These are phyloP conservation scores for Cerioporus squamosus DNA, from an alignment of 1,284 basidiomycete genomes.

Conservation along the genomic window DNA sequence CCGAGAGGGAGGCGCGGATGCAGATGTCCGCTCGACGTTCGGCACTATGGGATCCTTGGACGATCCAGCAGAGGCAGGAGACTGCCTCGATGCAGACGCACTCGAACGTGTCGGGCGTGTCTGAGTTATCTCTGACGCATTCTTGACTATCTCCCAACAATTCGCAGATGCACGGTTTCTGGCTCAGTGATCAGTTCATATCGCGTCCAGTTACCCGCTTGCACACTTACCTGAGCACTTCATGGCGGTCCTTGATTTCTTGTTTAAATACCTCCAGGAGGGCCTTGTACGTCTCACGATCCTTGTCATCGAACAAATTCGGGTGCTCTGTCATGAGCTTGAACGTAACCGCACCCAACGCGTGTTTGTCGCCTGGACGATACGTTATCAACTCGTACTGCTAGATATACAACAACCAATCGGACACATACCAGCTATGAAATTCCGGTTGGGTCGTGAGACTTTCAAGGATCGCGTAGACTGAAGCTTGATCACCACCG, in stretches of 20 bases:
- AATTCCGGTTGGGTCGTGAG: background rate
- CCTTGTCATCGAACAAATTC: conserved; percentile 14
- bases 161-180: background rate
- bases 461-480: background rate
- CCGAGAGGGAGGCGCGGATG: conserved; percentile 9
- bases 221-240: background rate
- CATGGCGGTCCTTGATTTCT: background rate
- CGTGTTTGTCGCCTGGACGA: conserved; percentile 2
- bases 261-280: conserved; percentile 8
- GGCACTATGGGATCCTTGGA: background rate
- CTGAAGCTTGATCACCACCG: background rate
- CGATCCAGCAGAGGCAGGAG: conserved; percentile 3
- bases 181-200: background rate
- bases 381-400: background rate
- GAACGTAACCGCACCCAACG: conserved; percentile 17
- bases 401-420: background rate
- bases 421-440: conserved; percentile 1
- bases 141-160: background rate
- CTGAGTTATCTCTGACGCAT: background rate
- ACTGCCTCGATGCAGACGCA: background rate
- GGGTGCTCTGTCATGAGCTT: conserved; percentile 18
- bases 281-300: conserved; percentile 6
- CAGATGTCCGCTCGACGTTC: background rate
- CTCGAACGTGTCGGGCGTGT: background rate
- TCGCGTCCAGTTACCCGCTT: no score